Base-by-base conservation (phyloP, 257 asterid species). In the Solanum medicagineum region DNA sequence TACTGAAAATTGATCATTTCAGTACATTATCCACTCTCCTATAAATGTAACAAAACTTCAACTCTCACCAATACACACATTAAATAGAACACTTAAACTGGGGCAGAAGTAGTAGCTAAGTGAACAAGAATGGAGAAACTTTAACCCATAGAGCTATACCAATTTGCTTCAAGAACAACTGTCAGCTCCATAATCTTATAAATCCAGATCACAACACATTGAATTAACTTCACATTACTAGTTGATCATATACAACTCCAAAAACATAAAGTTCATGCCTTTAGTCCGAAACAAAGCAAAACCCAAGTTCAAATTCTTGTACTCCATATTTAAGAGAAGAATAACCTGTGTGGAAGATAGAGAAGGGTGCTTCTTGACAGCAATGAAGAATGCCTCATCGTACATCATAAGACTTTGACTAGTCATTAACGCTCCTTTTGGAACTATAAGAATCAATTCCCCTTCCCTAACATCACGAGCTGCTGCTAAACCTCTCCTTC, bases 401-500 rank as follows among this genome's bases (percentile, higher is more conserved):
- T 81, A 84, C 82, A 60, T 84, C 86, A 87, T 89, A 56, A 96
- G 88, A 81, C 90, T 83, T 86, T 94, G 91, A 82, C 88, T 91
- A 0, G 96, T 93, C 92, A 95, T 86, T 88, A 96, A 82, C 47
- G 95, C 97, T 47, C 84, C 87, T 89, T 91, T 92, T 8, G 98
- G 98, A 79, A 96, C 98, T 87, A 91, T 93, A 81, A 96, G 87
- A 83, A 95, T 86, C 91, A 93, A 85, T 87, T 95, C 98, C 51
- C 98, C 98, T 89, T 92, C 90, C 86, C 86, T 86, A 60, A 95
- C 84, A 86, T 53, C 90, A 65, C 98, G 99, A 63, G 89, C 89
- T 69, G 98, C 97, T 86, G 94, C 97, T 71, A 96, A 92, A 57
- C 99, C 98, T 89, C 99, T 92, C 93, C 98, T 96, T 91, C 66